Evolutionary conservation across 768 basidiomycete genomes (phyloP).

Genomic region (Rhodosporidiobolus odoratus): DNA sequence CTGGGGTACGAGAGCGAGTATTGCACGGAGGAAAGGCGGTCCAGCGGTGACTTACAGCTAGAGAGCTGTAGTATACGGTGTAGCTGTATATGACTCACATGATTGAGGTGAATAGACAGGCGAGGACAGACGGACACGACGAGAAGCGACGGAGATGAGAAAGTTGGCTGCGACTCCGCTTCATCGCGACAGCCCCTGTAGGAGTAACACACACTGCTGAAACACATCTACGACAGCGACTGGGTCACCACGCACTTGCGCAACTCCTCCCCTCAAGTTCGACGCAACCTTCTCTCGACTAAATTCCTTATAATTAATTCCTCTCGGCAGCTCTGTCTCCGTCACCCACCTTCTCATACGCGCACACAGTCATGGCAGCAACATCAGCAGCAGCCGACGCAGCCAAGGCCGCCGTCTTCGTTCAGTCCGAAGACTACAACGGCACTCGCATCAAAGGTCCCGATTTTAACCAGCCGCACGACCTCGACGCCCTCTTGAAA

Average conservation of each 20-base stretch:
- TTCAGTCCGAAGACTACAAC: constrained; percentile 62
- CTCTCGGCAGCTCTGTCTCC: too few relatives aligned
- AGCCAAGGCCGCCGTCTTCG: constrained; percentile 71
- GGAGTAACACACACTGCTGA: too few relatives aligned
- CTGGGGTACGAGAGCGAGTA: not conserved
- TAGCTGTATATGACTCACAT: not conserved
- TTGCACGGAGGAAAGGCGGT: not conserved
- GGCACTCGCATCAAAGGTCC: constrained; percentile 77
- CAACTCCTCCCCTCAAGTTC: too few relatives aligned
- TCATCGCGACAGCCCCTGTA: too few relatives aligned
- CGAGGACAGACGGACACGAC: not conserved
- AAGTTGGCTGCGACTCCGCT: not conserved
- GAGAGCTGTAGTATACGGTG: not conserved
- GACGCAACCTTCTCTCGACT: too few relatives aligned
- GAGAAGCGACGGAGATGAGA: not conserved
- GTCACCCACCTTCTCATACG: not conserved
- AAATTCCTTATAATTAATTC: too few relatives aligned
- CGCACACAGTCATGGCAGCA: not conserved
- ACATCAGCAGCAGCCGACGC: not conserved
- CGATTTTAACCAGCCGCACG: constrained; percentile 65
- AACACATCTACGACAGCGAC: too few relatives aligned
- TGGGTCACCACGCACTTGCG: too few relatives aligned
- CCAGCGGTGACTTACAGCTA: too few relatives aligned
- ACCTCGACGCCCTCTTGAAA: constrained; percentile 63
- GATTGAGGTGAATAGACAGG: not conserved